These are phyloP conservation scores for Besnoitia besnoiti DNA, from an alignment of 169 alveolate species.

Conservation along the genomic window DNA sequence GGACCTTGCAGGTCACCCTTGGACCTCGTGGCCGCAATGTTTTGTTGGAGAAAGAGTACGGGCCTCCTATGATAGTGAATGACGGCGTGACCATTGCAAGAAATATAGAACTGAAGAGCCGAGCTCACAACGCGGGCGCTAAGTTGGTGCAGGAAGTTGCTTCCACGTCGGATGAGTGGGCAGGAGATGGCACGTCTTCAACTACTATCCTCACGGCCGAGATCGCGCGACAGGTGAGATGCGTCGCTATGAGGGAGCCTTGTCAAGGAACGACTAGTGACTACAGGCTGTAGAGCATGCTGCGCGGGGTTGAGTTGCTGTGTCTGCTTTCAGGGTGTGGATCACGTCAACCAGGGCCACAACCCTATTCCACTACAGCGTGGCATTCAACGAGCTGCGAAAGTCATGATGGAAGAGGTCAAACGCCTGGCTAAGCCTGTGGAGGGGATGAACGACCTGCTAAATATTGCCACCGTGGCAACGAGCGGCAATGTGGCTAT, in stretches of 20 bases:
- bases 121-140: constrained; percentile 88
- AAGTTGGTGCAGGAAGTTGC: constrained; percentile 89
- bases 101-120: constrained; percentile 83
- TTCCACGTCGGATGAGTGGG: constrained; percentile 86
- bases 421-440: constrained; percentile 84
- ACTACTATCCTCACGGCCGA: constrained; percentile 90
- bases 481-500: constrained; percentile 86
- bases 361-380: constrained; percentile 87
- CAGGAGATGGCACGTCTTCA: constrained; percentile 93
- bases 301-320: not conserved
- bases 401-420: constrained; percentile 84
- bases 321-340: constrained; percentile 78
- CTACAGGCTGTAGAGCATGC: not conserved
- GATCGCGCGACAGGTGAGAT: constrained; percentile 75
- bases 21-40: constrained; percentile 92
- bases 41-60: constrained; percentile 87
- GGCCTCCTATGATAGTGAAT: constrained; percentile 86
- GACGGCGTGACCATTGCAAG: constrained; percentile 93
- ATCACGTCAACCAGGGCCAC: constrained; percentile 87
- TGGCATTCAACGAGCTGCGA: constrained; percentile 87
- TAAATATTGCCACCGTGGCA: constrained; percentile 89
- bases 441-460: constrained; percentile 81
- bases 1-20: constrained; percentile 77
- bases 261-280: not conserved
- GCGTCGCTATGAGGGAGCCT: not conserved